Evolutionary conservation across 441 rosid species (phyloP).

Genomic region (Gossypium aridum): DNA sequence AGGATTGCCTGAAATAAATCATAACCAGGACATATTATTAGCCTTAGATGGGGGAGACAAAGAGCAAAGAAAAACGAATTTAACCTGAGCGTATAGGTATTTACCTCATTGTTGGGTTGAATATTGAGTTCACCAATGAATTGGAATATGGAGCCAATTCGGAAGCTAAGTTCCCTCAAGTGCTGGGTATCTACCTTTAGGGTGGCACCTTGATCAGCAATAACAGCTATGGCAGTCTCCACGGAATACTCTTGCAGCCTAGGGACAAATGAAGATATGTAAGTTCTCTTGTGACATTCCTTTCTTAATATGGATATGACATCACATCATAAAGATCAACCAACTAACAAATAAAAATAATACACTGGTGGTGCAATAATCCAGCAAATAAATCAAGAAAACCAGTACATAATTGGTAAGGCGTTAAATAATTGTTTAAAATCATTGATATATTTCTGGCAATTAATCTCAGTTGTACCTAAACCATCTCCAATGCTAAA

Average conservation of each 20-base stretch:
- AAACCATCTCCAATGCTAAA: slow-evolving; percentile 7
- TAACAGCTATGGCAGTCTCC: slow-evolving; percentile 48
- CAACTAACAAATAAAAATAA: not conserved
- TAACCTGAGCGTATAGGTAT: not conserved
- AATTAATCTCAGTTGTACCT: slow-evolving; percentile 1
- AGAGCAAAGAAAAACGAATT: not conserved
- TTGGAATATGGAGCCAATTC: slow-evolving; percentile 61
- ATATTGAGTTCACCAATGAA: slow-evolving; percentile 82
- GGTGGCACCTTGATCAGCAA: slow-evolving; percentile 46
- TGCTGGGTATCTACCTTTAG: slow-evolving; percentile 61
- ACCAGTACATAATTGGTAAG: slow-evolving; percentile 3
- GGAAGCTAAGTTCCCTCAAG: slow-evolving; percentile 63
- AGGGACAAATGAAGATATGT: not conserved
- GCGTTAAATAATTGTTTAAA: not conserved
- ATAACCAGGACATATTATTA: not conserved
- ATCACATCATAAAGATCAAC: slow-evolving; percentile 5
- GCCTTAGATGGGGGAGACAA: not conserved
- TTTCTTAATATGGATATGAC: not conserved
- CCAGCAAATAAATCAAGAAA: slow-evolving; percentile 2
- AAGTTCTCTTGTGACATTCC: not conserved
- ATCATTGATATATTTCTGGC: slow-evolving; percentile 2
- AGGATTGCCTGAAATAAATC: slow-evolving; percentile 38
- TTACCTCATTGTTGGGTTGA: slow-evolving; percentile 40
- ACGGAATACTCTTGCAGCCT: slow-evolving; percentile 57
- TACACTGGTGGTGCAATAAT: not conserved